Percentiles rank a stretch among this genome's conserved stretches.
Evolutionary conservation across 2,329 filamentous ascomycete genomes (phyloP).

Genomic region (Xylaria sp.): DNA sequence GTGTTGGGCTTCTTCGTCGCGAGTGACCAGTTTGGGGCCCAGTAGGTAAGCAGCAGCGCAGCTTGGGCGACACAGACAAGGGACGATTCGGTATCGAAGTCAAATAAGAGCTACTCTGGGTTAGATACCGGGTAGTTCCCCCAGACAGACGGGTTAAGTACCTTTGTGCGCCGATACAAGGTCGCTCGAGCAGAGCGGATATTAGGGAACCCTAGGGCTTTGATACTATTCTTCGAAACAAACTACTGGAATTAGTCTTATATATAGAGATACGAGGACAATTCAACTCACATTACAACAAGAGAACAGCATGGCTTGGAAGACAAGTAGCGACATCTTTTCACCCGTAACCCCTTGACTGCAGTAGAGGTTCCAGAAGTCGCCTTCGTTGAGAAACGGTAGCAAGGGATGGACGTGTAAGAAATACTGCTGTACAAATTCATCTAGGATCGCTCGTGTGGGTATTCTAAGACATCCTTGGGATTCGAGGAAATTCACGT

Average conservation of each 20-base stretch:
- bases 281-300: conserved; percentile 53
- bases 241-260: conserved; percentile 46
- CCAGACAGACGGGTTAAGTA: conserved; percentile 36
- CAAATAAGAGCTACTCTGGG: conserved; percentile 53
- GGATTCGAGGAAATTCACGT: conserved; percentile 59
- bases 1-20: conserved; percentile 57
- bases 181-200: conserved; percentile 57
- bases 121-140: conserved; percentile 15
- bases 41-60: conserved; percentile 55
- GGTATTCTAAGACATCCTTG: conserved; percentile 61
- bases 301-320: conserved; percentile 59
- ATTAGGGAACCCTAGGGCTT: conserved; percentile 56
- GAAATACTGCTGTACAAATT: conserved; percentile 62
- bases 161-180: conserved; percentile 58
- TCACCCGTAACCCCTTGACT: conserved; percentile 43
- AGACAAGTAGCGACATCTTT: conserved; percentile 57
- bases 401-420: conserved; percentile 59
- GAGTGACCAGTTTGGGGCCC: conserved; percentile 55
- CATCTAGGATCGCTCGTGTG: conserved; percentile 55
- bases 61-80: conserved; percentile 56
- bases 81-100: conserved; percentile 58
- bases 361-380: conserved; percentile 61
- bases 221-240: conserved; percentile 54
- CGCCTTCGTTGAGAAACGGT: conserved; percentile 58
- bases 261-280: not conserved